Percentiles rank a stretch among this genome's conserved stretches.
These are phyloP conservation scores for Fennellomyces sp. DNA, from an alignment of 371 early-diverging fungal species.

Conservation along the genomic window DNA sequence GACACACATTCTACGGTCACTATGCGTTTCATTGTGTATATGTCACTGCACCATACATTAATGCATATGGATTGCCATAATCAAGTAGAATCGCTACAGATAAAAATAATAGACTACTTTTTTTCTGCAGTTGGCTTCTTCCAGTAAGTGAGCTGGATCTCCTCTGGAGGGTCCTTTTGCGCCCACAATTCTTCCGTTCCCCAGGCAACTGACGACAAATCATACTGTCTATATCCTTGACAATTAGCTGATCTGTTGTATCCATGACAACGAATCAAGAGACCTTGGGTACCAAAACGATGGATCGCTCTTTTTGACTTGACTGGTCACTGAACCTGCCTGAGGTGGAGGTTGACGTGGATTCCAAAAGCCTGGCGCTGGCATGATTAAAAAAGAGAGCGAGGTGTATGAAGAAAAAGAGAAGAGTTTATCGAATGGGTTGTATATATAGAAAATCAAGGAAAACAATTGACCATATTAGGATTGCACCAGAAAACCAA, in stretches of 20 bases:
- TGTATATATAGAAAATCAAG: background rate
- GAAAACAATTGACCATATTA: background rate
- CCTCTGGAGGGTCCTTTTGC: background rate
- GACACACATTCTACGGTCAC: too few species aligned
- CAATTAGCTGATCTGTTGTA: background rate
- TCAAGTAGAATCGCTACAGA: too few species aligned
- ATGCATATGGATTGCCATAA: too few species aligned
- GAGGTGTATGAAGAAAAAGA: background rate
- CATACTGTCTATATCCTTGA: background rate
- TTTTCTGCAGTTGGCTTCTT: background rate
- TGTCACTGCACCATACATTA: too few species aligned
- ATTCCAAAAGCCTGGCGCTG: conserved; percentile 5
- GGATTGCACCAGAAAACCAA: conserved; percentile 75
- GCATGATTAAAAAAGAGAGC: background rate
- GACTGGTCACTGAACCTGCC: background rate
- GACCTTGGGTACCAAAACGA: conserved; percentile 12
- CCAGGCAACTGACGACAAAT: conserved; percentile 8
- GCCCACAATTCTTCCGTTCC: background rate
- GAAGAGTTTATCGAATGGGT: background rate
- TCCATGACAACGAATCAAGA: background rate
- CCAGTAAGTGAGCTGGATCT: conserved; percentile 5
- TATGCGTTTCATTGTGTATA: too few species aligned
- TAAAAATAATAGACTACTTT: background rate
- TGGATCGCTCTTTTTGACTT: background rate
- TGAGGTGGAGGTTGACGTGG: background rate